Conservation (phyloP, 345 rosid genomes). For the Anacardium occidentale region DNA sequence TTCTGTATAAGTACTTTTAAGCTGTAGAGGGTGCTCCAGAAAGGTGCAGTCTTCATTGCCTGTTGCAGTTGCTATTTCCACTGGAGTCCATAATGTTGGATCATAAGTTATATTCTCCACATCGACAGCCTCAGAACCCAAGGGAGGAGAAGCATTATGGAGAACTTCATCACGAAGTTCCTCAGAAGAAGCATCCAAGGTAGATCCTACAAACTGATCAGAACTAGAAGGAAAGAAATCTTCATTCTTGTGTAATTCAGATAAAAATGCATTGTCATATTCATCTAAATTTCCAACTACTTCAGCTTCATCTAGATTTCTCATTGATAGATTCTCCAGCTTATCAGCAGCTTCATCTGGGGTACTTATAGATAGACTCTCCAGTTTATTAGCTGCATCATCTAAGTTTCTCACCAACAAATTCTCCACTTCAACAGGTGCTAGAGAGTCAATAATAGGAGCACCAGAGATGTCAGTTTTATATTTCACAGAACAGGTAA, state of each 20-base stretch:
- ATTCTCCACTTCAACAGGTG: slow-evolving; percentile 36
- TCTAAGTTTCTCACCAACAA: slow-evolving; percentile 34
- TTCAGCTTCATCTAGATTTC: slow-evolving; percentile 33
- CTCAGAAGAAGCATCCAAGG: slow-evolving; percentile 21
- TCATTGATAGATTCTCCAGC: slow-evolving; percentile 35
- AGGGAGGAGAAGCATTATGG: slow-evolving; percentile 34
- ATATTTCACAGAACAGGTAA: slow-evolving; percentile 19
- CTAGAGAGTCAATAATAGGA: slow-evolving; percentile 30
- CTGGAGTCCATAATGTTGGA: slow-evolving; percentile 78
- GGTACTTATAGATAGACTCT: slow-evolving; percentile 34
- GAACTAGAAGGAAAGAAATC: slow-evolving; percentile 23
- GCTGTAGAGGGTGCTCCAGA: slow-evolving; percentile 71
- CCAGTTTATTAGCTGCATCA: slow-evolving; percentile 40
- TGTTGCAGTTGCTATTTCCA: slow-evolving; percentile 81
- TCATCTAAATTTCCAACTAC: slow-evolving; percentile 36
- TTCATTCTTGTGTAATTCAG: slow-evolving; percentile 44
- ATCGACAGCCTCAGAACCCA: slow-evolving; percentile 35
- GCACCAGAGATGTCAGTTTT: slow-evolving; percentile 25
- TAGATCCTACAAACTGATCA: slow-evolving; percentile 13
- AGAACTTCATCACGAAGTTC: slow-evolving; percentile 24
- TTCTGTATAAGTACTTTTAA: slow-evolving; percentile 77
- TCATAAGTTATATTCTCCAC: slow-evolving; percentile 40
- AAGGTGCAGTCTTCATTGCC: slow-evolving; percentile 52
- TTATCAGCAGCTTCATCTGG: slow-evolving; percentile 39
- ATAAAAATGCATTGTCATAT: slow-evolving; percentile 48